Base-by-base conservation (phyloP, 495 filamentous ascomycete genomes). In the Podospora pseudopauciseta region DNA sequence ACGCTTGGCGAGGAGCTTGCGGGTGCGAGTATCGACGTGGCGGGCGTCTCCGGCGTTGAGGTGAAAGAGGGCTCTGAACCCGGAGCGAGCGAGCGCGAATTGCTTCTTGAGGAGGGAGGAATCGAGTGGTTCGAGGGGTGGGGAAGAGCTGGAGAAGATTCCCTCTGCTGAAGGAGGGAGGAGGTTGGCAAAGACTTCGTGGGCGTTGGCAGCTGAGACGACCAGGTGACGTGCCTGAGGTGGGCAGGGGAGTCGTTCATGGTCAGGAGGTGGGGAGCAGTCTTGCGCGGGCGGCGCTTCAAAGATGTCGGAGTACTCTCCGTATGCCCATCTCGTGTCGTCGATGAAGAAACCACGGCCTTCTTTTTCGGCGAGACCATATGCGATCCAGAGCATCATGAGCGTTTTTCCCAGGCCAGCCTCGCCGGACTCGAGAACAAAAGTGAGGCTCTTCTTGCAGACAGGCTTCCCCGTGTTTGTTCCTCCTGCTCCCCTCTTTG, bases 251-350 rank as follows among this genome's bases (percentile, higher is more conserved):
- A 93, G 73, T 69, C 88, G 87, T 69, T 89, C 83, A 58, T 87
- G 80, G 20, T 78, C 76, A 3, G 89, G 89, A 2, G 91, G 89
- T 55, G 86, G 81, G 3, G 79, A 77, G 74, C 90, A 92, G 15
- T 74, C 70, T 4, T 85, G 84, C 6, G 80, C 65, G 0, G 88
- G 86, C 5, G 86, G 86, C 15, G 86, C 78, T n/a, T 80, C 74
- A 76, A 93, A 93, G 73, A 87, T 92, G 64, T 82, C 82, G 2
- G 79, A 83, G 73, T 89, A 93, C 54, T 84, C 79, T 3, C 91
- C 91, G 74, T 92, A 94, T 1, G 88, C 85, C 91, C 91, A 94
- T 67, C 87, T 81, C 5, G 87, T 86, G 73, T 92, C 91, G 71
- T 93, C 89, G 69, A 93, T 78, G 77, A 92, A 92, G 72, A 93